Conservation (phyloP, 2,329 filamentous ascomycete species). For the Fusarium proliferatum region DNA sequence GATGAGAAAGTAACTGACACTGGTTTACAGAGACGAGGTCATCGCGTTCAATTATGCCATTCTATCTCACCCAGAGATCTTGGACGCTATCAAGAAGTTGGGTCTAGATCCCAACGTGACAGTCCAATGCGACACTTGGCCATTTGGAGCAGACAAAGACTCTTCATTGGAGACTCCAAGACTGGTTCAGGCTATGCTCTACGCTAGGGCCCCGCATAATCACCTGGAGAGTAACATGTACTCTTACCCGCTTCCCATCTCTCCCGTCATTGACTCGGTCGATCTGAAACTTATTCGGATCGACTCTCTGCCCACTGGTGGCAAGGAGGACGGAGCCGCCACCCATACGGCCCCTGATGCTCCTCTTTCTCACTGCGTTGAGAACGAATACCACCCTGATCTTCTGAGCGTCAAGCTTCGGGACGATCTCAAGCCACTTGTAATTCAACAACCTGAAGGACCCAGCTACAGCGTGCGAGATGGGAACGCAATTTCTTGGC, state of each 20-base stretch:
- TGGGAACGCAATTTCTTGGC: conserved; percentile 64
- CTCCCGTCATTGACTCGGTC: conserved; percentile 67
- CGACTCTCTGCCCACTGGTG: conserved; percentile 65
- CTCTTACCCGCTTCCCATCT: conserved; percentile 67
- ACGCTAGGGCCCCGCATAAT: not conserved
- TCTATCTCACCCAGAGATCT: not conserved
- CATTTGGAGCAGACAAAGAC: not conserved
- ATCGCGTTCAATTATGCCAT: not conserved
- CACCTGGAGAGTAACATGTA: conserved; percentile 50
- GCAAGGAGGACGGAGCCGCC: conserved; percentile 57
- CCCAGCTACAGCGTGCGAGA: conserved; percentile 69
- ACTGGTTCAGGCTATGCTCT: not conserved
- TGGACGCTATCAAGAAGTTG: not conserved
- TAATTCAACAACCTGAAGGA: conserved; percentile 76
- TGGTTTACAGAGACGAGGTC: not conserved
- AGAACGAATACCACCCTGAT: conserved; percentile 61
- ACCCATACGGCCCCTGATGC: conserved; percentile 54
- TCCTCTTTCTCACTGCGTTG: conserved; percentile 42
- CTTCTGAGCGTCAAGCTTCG: conserved; percentile 61
- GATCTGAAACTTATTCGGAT: conserved; percentile 66
- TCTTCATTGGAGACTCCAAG: not conserved
- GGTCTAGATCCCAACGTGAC: not conserved
- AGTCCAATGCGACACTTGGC: not conserved
- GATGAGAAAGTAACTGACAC: not conserved
- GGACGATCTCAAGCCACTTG: conserved; percentile 73